A percentile compares a stretch with the other conserved stretches of the same genome.
These are phyloP conservation scores for Anisodus tanguticus DNA, from an alignment of 257 asterid species.

Conservation along the genomic window DNA sequence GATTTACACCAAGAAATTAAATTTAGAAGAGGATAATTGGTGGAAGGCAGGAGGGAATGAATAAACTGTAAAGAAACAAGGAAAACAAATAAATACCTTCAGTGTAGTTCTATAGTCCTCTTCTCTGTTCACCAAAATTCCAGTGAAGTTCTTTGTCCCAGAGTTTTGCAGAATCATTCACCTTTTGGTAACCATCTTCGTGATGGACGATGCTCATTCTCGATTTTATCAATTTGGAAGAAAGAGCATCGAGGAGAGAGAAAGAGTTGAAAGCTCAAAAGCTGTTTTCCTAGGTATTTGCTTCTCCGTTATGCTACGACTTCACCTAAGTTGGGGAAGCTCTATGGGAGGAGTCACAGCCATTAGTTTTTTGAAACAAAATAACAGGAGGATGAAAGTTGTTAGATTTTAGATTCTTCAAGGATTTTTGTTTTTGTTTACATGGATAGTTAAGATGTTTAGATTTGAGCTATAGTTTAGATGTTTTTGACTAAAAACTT, in stretches of 20 bases:
- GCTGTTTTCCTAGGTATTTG: conserved; percentile 13
- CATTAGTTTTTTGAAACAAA: not conserved
- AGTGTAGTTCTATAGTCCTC: not conserved
- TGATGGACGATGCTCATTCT: not conserved
- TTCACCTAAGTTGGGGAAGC: not conserved
- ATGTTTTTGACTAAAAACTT: not conserved
- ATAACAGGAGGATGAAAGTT: not conserved
- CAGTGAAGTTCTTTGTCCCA: conserved; percentile 5
- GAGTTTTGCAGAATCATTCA: not conserved
- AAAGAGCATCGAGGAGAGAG: not conserved
- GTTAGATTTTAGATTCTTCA: not conserved
- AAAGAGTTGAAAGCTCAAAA: conserved; percentile 7
- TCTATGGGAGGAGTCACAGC: not conserved
- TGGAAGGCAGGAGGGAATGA: not conserved
- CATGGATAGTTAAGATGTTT: not conserved
- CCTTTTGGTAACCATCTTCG: not conserved
- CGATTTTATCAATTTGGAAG: not conserved
- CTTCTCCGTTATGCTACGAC: not conserved
- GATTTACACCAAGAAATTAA: not conserved
- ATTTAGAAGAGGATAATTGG: conserved; percentile 1
- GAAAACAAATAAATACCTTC: conserved; percentile 1
- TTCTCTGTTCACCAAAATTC: not conserved
- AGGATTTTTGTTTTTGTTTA: not conserved
- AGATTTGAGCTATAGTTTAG: not conserved
- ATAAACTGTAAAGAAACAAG: not conserved